These are phyloP conservation scores for Globisporangium spinosum DNA, from an alignment of 352 stramenopile genomes.

Conservation along the genomic window DNA sequence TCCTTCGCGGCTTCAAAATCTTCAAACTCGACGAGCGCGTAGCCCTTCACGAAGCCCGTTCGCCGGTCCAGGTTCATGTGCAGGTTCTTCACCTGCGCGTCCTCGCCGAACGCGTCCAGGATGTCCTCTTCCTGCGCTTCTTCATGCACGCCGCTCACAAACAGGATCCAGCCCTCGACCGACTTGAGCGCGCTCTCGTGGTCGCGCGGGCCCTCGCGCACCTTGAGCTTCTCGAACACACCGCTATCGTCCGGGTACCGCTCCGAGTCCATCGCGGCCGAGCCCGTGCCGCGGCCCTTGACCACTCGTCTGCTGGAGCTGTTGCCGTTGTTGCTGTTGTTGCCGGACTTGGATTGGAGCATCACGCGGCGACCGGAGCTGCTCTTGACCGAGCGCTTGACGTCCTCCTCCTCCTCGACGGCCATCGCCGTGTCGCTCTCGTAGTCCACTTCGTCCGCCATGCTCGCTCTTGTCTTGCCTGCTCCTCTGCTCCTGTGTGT, in stretches of 20 bases:
- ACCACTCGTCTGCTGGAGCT: constrained; percentile 33
- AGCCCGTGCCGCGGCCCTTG: constrained; percentile 66
- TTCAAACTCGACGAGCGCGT: constrained; percentile 93
- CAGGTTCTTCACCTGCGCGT: constrained; percentile 94
- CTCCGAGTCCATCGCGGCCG: constrained; percentile 67
- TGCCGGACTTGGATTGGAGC: not conserved
- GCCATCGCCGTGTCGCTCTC: constrained; percentile 86
- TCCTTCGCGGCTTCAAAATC: constrained; percentile 88
- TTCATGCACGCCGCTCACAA: constrained; percentile 94
- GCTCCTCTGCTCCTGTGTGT: not conserved
- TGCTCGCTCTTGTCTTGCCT: constrained; percentile 20
- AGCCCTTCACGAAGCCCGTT: constrained; percentile 95
- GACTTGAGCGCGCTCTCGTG: constrained; percentile 67
- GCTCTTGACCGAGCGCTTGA: constrained; percentile 20
- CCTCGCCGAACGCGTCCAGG: constrained; percentile 93
- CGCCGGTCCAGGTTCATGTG: constrained; percentile 94
- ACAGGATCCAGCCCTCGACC: constrained; percentile 96
- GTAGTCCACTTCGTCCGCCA: constrained; percentile 86
- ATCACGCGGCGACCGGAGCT: constrained; percentile 6
- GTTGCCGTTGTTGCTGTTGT: not conserved
- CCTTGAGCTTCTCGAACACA: constrained; percentile 75
- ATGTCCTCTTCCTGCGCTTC: constrained; percentile 96
- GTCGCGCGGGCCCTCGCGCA: constrained; percentile 23
- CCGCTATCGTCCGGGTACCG: constrained; percentile 67
- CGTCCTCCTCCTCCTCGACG: constrained; percentile 70